A percentile compares a stretch with the other conserved stretches of the same genome.
Evolutionary conservation across 345 rosid genomes (phyloP).

Genomic region (Rhodamnia rubescens): DNA sequence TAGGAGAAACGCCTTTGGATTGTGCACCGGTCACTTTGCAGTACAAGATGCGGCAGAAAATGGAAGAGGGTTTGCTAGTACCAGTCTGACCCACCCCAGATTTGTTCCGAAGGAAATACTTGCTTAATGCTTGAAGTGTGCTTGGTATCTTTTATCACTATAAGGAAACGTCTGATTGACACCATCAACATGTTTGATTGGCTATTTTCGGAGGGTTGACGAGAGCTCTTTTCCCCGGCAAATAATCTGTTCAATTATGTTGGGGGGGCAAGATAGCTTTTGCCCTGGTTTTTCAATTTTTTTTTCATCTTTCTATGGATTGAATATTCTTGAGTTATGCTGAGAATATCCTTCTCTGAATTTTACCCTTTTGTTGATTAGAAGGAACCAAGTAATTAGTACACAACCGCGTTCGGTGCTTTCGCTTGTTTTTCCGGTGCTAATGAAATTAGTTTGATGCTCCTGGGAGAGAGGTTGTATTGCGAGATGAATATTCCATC

Average conservation of each 20-base stretch:
- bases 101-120: neutral
- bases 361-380: neutral
- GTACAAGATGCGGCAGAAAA: slow-evolving; percentile 68
- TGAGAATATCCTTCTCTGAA: neutral
- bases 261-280: neutral
- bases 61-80: slow-evolving; percentile 23
- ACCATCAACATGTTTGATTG: neutral
- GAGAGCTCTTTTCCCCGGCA: neutral
- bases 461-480: neutral
- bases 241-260: neutral
- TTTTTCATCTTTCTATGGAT: neutral
- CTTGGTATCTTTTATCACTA: neutral
- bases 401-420: neutral
- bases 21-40: slow-evolving; percentile 83
- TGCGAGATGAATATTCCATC: neutral
- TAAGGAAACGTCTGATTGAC: neutral
- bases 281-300: neutral
- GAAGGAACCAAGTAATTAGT: neutral
- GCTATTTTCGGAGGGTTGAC: neutral
- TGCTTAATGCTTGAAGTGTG: neutral
- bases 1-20: slow-evolving; percentile 88
- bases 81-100: neutral
- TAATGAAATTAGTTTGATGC: neutral
- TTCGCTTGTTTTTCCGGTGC: too few relatives aligned
- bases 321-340: neutral